Evolutionary conservation across 2,329 filamentous ascomycete genomes (phyloP), one percentile per base, ranked within the genome.

Genomic region (Parasarocladium wereldwijsianum): DNA sequence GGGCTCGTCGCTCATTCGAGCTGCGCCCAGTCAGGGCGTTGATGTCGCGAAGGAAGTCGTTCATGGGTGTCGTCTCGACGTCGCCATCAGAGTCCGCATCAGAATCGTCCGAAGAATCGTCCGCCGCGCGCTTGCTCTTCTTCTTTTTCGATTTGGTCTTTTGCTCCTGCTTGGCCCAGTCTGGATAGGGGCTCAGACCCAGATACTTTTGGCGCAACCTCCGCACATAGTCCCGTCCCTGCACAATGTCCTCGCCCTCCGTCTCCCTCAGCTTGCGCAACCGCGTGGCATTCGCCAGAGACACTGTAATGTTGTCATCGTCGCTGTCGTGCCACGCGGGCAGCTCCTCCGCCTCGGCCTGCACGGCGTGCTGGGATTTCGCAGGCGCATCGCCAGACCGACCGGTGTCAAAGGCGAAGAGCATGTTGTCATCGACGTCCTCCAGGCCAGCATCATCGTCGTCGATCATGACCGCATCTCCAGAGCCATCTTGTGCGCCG

Each of bases 261-360:
- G 73, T 76, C 29, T 75, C 62, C 36, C 90, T 70, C 37, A 98
- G 62, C 54, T 96, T 96, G 40, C 86, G 72, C 47, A 94, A 52
- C 39, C 81, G 70, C 27, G 74, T 70, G 25, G 77, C 74, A 16
- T 72, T 69, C 4, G 83, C 79, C 22, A 98, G 65, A 10, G 87
- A 96, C 28, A 98, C 67, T 6, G 74, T 70, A 37, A 94, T 60
- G 32, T 82, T 70, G 47, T 96, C 90, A 47, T 98, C 90, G 44
- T 98, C 90, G 52, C 86, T 96, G 50, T 98, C 90, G 41, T 86
- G 75, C 90, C 90, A 98, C 2, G 74, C 81, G 3, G 76, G 65
- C 13, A 61, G 59, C 24, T 66, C 58, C 26, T 38, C 43, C 11
- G 45, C 38, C 10, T 39, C 34, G 9, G 32, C 15, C 6, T 34